Evolutionary conservation across 371 early-diverging fungal species (phyloP), one percentile per base, ranked within the genome.

Genomic region (Mortierella polycephala): DNA sequence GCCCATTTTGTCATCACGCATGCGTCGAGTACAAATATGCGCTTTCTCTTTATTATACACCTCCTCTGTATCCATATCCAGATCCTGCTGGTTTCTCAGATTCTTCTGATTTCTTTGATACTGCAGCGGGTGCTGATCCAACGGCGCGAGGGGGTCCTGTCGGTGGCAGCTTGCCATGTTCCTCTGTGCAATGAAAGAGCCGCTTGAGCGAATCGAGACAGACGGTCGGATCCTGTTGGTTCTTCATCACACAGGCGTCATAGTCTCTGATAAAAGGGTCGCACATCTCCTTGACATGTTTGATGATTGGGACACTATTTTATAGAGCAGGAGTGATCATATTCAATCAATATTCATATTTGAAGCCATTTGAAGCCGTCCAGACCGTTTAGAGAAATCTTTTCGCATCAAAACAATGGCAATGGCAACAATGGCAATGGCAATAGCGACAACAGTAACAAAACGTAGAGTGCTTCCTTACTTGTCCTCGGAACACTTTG

Each of bases 401-500:
- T 30, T 30, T 30, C 30, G 30, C 11, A 57, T 2, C 14, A 14
- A 18, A 40, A 47, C 40, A 58, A 52, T 40, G 14, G 46, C 5
- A 14, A 52, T 12, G 39, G 7, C 52, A 52, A 51, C 18, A 59
- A 8, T 4, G 30, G 4, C 30, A 59, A 18, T 10, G 41, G 7
- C 18, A 40, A 42, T 14, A 9, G 20, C n/a, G 3, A 20, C 41
- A 12, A 62, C 8, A 21, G 40, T 9, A 46, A n/a, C 42, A 12
- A 21, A 50, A 37, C 16, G 21, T 37, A 30, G 1, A 45, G 1
- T 14, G 21, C 18, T 44, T 16, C 77, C 77, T 71, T 86, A 91
- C 93, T 91, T 90, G 79, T 93, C 90, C 81, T 95, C 94, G 0
- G 94, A 90, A 68, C 95, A 95, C 71, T 88, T 89, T 39, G 92